These are phyloP conservation scores for Corniculantispora saksenae DNA, from an alignment of 2,329 filamentous ascomycete species.

Conservation along the genomic window DNA sequence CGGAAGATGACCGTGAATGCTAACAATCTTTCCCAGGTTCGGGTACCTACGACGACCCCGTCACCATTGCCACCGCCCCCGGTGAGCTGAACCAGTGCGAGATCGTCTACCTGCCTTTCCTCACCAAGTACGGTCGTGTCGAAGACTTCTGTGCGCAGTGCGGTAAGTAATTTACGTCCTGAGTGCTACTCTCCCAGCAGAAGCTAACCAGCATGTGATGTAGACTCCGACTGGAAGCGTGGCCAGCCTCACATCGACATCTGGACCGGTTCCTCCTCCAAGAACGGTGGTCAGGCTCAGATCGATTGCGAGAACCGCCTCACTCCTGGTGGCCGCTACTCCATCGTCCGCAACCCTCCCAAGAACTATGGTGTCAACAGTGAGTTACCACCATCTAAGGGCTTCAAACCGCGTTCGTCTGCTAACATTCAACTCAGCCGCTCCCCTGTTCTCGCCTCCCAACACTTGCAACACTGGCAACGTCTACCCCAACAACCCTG, in stretches of 20 bases:
- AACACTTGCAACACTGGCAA: constrained; percentile 27
- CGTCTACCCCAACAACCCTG: constrained; percentile 26
- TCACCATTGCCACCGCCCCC: constrained; percentile 25
- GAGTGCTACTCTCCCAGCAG: background rate
- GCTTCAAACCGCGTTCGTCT: background rate
- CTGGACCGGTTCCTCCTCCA: constrained; percentile 24
- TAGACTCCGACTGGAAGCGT: constrained; percentile 17
- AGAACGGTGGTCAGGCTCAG: constrained; percentile 25
- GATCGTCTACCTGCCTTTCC: constrained; percentile 26
- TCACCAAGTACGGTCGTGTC: constrained; percentile 26
- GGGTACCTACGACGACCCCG: constrained; percentile 25
- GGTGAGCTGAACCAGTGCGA: constrained; percentile 26
- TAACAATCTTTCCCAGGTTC: constrained; percentile 13
- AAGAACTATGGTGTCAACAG: constrained; percentile 26
- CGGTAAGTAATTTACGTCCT: constrained; percentile 15
- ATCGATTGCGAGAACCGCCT: constrained; percentile 26
- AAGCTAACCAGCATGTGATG: background rate
- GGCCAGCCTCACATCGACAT: constrained; percentile 27
- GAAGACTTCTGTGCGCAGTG: constrained; percentile 25
- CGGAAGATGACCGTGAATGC: background rate
- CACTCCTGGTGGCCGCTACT: constrained; percentile 24
- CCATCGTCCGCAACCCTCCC: constrained; percentile 26
- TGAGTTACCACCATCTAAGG: constrained; percentile 5
- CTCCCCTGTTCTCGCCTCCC: constrained; percentile 24
- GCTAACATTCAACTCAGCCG: constrained; percentile 16